Conservation (phyloP, 2,329 filamentous ascomycete genomes). For the Fusarium vanettenii region DNA sequence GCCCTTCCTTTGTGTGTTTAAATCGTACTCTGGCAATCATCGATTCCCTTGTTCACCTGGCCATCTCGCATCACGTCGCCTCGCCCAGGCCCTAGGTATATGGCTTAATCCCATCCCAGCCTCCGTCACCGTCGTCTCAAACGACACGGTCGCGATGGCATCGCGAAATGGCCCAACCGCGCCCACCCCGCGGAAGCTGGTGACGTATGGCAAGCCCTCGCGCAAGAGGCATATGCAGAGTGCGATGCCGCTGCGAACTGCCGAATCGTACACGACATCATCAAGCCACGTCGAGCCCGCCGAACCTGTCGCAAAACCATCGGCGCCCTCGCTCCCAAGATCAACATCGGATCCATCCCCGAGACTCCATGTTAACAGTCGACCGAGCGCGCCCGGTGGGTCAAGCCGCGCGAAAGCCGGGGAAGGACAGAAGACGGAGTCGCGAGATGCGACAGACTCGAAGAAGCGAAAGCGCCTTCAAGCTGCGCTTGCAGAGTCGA, state of each 20-base stretch:
- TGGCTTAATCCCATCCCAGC: constrained; percentile 21
- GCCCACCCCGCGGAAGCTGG: constrained; percentile 37
- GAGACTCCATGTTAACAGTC: constrained; percentile 15
- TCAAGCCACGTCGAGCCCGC: constrained; percentile 16
- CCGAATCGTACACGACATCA: constrained; percentile 25
- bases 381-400: constrained; percentile 4
- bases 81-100: constrained; percentile 1
- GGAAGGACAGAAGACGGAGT: constrained; percentile 11
- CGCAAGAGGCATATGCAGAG: constrained; percentile 39
- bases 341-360: constrained; percentile 32
- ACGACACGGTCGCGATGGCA: constrained; percentile 28
- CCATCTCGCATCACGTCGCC: constrained; percentile 5
- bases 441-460: constrained; percentile 29
- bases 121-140: constrained; percentile 8
- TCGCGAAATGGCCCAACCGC: constrained; percentile 36
- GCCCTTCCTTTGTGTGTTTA: constrained; percentile 1
- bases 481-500: constrained; percentile 5
- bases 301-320: constrained; percentile 23
- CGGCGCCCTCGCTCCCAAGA: constrained; percentile 24
- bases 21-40: constrained; percentile 7
- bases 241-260: constrained; percentile 35
- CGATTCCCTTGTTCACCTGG: background rate
- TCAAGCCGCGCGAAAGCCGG: constrained; percentile 1
- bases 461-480: constrained; percentile 41
- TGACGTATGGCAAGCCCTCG: constrained; percentile 45